Conservation (phyloP, 1,284 basidiomycete genomes). For the Trametes sp. region DNA sequence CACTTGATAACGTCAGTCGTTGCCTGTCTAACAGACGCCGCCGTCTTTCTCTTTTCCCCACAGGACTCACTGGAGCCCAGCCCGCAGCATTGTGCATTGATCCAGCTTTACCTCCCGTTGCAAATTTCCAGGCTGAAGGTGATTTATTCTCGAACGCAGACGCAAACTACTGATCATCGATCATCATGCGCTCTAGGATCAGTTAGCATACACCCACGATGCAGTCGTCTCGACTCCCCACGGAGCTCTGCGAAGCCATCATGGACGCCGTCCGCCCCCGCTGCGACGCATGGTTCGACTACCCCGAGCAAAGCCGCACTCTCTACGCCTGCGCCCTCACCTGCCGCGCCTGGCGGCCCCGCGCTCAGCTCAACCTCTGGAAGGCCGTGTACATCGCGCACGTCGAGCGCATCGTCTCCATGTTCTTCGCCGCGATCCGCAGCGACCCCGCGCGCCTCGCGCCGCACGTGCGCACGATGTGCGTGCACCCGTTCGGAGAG, state of each 20-base stretch:
- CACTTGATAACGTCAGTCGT: no score
- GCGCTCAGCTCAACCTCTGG: slow-evolving; percentile 4
- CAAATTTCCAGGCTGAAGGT: no score
- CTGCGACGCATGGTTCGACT: slow-evolving; percentile 4
- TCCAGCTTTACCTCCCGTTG: no score
- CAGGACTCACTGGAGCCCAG: no score
- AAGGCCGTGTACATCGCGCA: neutral
- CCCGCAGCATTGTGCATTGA: no score
- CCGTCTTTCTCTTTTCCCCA: no score
- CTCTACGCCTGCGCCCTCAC: slow-evolving; percentile 1
- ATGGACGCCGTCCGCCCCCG: neutral
- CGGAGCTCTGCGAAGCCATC: slow-evolving; percentile 6
- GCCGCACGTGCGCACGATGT: slow-evolving; percentile 2
- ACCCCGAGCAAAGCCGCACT: neutral
- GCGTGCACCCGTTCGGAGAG: neutral
- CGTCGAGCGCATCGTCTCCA: neutral
- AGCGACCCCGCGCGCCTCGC: neutral
- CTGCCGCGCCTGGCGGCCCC: slow-evolving; percentile 9
- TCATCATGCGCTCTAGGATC: no score
- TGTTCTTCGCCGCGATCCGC: neutral
- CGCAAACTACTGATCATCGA: no score
- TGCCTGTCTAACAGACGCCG: no score
- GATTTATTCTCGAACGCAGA: no score
- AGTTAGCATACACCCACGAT: no score
- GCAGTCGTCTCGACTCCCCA: neutral